Evolutionary conservation across 768 basidiomycete species (phyloP).

Genomic region (Phaeotremella fagi): DNA sequence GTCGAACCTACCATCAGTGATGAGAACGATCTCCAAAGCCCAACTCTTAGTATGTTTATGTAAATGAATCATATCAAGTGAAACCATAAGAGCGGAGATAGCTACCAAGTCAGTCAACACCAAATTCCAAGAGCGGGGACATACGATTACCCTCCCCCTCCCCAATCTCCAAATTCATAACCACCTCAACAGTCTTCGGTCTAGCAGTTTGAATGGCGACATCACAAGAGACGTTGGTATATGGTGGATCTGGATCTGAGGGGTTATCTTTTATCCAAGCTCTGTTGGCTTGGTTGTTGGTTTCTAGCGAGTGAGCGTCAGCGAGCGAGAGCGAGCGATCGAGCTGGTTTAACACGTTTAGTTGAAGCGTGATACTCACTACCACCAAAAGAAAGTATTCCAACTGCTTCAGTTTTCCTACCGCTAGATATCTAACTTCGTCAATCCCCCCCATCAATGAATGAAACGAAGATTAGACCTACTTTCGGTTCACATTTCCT

Average conservation of each 20-base stretch:
- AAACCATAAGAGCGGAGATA: constrained; percentile 82
- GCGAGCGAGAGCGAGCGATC: background rate
- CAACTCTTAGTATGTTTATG: constrained; percentile 71
- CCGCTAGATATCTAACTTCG: constrained; percentile 74
- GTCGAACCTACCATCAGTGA: constrained; percentile 80
- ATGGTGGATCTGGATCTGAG: constrained; percentile 39
- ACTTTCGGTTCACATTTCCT: constrained; percentile 91
- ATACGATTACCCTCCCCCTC: constrained; percentile 44
- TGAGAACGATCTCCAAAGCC: constrained; percentile 73
- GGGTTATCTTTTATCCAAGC: constrained; percentile 32
- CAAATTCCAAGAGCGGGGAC: constrained; percentile 3
- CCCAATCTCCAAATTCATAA: constrained; percentile 42
- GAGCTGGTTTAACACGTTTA: background rate
- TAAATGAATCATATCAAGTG: constrained; percentile 67
- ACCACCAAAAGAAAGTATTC: constrained; percentile 83
- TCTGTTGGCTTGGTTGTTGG: constrained; percentile 45
- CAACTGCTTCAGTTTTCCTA: constrained; percentile 89
- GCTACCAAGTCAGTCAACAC: constrained; percentile 51
- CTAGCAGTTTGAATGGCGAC: constrained; percentile 44
- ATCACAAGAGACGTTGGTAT: constrained; percentile 34
- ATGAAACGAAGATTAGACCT: constrained; percentile 8
- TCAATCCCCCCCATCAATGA: background rate
- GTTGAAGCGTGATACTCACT: constrained; percentile 49
- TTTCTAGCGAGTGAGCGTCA: constrained; percentile 22
- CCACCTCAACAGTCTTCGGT: constrained; percentile 41